Evolutionary conservation across 805 yeast genomes (phyloP).

Genomic region (Zygotorulaspora florentina): DNA sequence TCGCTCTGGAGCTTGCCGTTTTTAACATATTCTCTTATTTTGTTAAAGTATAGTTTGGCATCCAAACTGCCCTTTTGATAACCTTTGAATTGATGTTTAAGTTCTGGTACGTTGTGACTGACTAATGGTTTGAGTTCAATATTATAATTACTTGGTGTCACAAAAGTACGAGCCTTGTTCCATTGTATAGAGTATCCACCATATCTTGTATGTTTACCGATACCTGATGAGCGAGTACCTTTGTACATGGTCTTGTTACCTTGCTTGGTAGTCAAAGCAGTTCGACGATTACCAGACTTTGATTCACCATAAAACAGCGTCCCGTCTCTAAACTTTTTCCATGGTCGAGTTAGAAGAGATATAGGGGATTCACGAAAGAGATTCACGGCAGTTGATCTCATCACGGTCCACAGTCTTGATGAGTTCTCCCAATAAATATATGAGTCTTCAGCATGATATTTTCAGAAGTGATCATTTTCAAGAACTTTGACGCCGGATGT

Average conservation of each 20-base stretch:
- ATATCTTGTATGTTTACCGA: conserved; percentile 69
- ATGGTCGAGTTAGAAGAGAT: conserved; percentile 67
- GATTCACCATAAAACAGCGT: conserved; percentile 75
- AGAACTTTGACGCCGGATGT: not conserved
- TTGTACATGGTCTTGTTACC: conserved; percentile 93
- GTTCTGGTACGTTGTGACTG: conserved; percentile 65
- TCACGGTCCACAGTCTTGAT: conserved; percentile 14
- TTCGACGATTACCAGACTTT: conserved; percentile 78
- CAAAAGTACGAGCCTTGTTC: conserved; percentile 85
- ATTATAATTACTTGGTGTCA: conserved; percentile 56
- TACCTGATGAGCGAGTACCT: conserved; percentile 94
- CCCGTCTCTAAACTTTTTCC: conserved; percentile 84
- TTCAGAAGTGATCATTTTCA: too few species aligned
- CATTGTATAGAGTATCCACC: conserved; percentile 80
- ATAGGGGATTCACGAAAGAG: conserved; percentile 45
- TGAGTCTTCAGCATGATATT: too few species aligned
- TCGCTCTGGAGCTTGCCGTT: conserved; percentile 51
- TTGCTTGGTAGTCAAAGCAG: conserved; percentile 81
- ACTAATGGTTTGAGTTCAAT: conserved; percentile 67
- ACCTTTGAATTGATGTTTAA: conserved; percentile 65
- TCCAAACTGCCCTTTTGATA: conserved; percentile 68
- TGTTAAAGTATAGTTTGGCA: conserved; percentile 65
- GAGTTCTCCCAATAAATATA: too few species aligned
- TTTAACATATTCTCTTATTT: conserved; percentile 70
- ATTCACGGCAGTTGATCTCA: conserved; percentile 49